A percentile compares a stretch with the other conserved stretches of the same genome.
Evolutionary conservation across 176 grass and related monocot genomes (phyloP).

Genomic region (Saccharum spontaneum): DNA sequence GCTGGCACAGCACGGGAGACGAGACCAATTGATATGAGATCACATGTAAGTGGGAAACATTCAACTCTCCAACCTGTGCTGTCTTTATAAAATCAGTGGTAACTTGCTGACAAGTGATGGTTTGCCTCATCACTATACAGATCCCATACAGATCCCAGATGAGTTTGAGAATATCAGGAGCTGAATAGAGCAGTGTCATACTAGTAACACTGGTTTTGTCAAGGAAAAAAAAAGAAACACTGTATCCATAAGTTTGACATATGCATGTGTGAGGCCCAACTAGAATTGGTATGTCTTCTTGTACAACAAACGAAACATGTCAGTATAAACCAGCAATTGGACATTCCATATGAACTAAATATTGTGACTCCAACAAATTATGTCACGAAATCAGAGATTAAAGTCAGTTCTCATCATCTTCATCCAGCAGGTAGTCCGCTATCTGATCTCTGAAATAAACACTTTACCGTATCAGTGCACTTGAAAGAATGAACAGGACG

Average conservation of each 20-base stretch:
- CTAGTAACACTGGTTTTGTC: not conserved
- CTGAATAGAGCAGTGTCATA: constrained; percentile 8
- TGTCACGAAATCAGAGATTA: constrained; percentile 5
- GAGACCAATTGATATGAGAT: constrained; percentile 26
- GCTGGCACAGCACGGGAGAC: constrained; percentile 23
- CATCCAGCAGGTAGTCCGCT: constrained; percentile 63
- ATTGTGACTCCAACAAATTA: not conserved
- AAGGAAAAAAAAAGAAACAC: not conserved
- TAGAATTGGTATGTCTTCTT: constrained; percentile 21
- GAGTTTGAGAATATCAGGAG: constrained; percentile 7
- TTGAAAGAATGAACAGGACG: constrained; percentile 28
- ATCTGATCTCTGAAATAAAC: constrained; percentile 69
- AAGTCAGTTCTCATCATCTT: constrained; percentile 43
- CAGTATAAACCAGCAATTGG: constrained; percentile 13
- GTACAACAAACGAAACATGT: constrained; percentile 40
- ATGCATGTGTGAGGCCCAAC: constrained; percentile 10
- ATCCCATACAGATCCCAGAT: not conserved
- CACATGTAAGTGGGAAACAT: constrained; percentile 32
- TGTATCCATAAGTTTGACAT: constrained; percentile 31
- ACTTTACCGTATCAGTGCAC: constrained; percentile 30
- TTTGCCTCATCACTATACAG: constrained; percentile 6
- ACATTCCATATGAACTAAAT: not conserved
- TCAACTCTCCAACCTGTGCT: constrained; percentile 5
- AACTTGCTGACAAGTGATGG: constrained; percentile 24
- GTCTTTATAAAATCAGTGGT: constrained; percentile 19